Percentiles rank a stretch among this genome's conserved stretches.
Conservation (phyloP, 2,329 filamentous ascomycete genomes). For the Cordyceps tenuipes region DNA sequence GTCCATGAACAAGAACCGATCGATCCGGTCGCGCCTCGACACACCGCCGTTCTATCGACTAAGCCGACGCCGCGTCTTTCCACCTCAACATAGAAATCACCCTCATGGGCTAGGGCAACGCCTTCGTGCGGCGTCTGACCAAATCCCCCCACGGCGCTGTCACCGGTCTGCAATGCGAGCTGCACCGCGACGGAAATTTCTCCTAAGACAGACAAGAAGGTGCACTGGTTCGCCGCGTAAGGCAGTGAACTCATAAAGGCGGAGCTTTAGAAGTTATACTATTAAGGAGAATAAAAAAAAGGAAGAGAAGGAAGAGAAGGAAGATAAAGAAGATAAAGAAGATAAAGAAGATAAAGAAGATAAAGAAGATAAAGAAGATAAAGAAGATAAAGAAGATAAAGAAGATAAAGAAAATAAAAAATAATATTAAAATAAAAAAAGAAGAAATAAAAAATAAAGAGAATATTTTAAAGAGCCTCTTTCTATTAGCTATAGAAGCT, state of each 20-base stretch:
- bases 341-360: too few species aligned
- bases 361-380: too few species aligned
- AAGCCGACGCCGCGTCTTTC: conserved; percentile 69
- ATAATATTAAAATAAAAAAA: too few species aligned
- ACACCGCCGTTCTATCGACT: conserved; percentile 62
- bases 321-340: too few species aligned
- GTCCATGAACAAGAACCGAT: conserved; percentile 49
- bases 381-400: too few species aligned
- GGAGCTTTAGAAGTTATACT: neutral
- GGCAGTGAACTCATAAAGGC: neutral
- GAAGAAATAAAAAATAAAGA: too few species aligned
- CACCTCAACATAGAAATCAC: conserved; percentile 78
- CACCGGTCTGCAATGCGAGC: conserved; percentile 60
- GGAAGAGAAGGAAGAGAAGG: too few species aligned
- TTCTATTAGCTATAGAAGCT: too few species aligned
- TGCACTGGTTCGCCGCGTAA: conserved; percentile 2
- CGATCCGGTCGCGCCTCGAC: conserved; percentile 60
- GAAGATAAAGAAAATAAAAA: too few species aligned
- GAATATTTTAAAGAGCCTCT: too few species aligned
- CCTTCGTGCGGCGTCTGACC: conserved; percentile 55
- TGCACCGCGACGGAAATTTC: conserved; percentile 78
- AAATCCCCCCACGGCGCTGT: conserved; percentile 40
- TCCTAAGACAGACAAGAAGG: conserved; percentile 68
- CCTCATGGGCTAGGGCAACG: conserved; percentile 85
- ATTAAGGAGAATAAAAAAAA: too few species aligned